Conservation (phyloP, 306 rosid species). For the Sophora flavescens region DNA sequence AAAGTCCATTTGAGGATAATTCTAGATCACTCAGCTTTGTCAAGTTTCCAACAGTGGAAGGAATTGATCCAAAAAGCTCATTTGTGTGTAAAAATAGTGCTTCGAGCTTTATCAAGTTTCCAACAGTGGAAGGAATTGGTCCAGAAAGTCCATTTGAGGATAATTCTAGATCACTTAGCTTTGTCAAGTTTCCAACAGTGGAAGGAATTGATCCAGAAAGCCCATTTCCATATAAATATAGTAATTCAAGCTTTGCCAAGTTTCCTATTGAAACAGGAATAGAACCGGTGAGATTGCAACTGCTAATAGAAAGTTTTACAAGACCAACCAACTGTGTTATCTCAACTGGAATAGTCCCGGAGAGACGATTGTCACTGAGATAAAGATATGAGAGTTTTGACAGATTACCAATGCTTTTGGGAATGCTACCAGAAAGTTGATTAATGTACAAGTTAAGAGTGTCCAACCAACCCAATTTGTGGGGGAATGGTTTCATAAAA, state of each 20-base stretch:
- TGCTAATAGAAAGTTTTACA: not conserved
- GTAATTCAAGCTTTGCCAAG: too few species aligned
- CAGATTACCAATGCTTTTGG: conserved; percentile 3
- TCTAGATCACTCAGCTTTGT: too few species aligned
- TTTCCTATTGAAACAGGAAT: conserved; percentile 12
- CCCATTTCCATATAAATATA: too few species aligned
- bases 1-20: too few species aligned
- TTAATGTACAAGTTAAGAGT: not conserved
- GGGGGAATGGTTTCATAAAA: conserved; percentile 31
- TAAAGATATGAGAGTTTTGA: not conserved
- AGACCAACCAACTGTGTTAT: not conserved
- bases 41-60: too few species aligned
- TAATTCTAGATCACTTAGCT: too few species aligned
- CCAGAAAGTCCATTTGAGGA: not conserved
- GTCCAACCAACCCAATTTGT: not conserved
- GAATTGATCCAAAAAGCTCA: not conserved
- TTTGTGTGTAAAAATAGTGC: too few species aligned
- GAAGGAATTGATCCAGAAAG: too few species aligned
- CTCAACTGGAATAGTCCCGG: not conserved
- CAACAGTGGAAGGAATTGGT: not conserved
- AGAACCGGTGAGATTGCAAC: not conserved
- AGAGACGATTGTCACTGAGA: not conserved
- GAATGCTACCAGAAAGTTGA: conserved; percentile 6
- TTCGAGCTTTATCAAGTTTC: conserved; percentile 19
- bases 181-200: too few species aligned